phyloP scores from a whole-genome alignment of 805 yeast genomes.

The Ogataea thermomethanolica region DNA sequence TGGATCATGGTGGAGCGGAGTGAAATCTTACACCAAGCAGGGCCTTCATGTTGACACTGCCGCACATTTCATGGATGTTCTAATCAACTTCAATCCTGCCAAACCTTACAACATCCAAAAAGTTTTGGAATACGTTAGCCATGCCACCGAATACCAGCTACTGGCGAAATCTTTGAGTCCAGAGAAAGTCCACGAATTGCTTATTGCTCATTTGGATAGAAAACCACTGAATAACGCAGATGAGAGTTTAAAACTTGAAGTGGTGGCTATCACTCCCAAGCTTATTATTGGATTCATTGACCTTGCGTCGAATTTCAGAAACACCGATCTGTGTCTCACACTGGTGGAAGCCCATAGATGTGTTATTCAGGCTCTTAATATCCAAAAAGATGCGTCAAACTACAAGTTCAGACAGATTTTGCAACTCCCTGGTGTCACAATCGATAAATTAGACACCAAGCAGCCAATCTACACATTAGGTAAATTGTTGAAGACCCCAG shows the following conservation, averaged over 20 bases:
- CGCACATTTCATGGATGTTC: constrained; percentile 61
- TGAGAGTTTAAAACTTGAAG: constrained; percentile 45
- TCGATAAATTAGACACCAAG: constrained; percentile 47
- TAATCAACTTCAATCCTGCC: constrained; percentile 73
- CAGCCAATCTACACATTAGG: constrained; percentile 59
- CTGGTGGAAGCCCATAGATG: constrained; percentile 67
- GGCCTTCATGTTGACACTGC: constrained; percentile 89
- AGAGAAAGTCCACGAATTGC: constrained; percentile 47
- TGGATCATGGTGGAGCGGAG: constrained; percentile 85
- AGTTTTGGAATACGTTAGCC: constrained; percentile 56
- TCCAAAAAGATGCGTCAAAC: constrained; percentile 38
- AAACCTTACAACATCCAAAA: constrained; percentile 55
- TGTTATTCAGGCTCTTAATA: constrained; percentile 67
- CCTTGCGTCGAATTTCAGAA: constrained; percentile 77
- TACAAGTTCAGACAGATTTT: constrained; percentile 57
- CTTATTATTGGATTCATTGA: constrained; percentile 72
- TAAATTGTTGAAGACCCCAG: constrained; percentile 59
- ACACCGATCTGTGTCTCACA: constrained; percentile 56
- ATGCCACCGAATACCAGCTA: constrained; percentile 61
- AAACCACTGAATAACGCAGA: constrained; percentile 33
- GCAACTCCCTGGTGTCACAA: constrained; percentile 76
- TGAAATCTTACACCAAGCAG: constrained; percentile 72
- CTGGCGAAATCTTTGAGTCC: constrained; percentile 39
- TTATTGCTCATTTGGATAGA: constrained; percentile 60
- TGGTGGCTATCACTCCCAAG: constrained; percentile 61